Percentiles rank a stretch among this genome's conserved stretches.
Evolutionary conservation across 257 asterid genomes (phyloP).

Genomic region (Asclepias syriaca): DNA sequence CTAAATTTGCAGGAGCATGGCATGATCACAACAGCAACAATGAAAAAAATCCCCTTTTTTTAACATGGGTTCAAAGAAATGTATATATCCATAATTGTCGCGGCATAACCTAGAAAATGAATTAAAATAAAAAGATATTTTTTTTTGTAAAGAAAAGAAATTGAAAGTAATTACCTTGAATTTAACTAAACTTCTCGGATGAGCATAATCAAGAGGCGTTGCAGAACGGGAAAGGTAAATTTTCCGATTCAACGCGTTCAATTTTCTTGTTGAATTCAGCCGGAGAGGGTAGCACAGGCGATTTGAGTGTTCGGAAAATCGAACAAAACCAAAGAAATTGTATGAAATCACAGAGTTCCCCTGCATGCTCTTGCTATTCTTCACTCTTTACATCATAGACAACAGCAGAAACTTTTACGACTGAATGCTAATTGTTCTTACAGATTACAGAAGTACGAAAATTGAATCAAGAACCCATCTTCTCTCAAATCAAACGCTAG

Average conservation of each 20-base stretch:
- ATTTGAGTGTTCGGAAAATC: not conserved
- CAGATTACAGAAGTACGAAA: not conserved
- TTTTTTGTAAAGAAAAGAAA: not conserved
- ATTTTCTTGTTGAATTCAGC: not conserved
- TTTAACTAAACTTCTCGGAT: not conserved
- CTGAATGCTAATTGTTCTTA: not conserved
- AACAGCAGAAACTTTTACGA: not conserved
- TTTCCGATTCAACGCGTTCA: not conserved
- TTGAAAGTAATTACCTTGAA: not conserved
- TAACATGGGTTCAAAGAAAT: not conserved
- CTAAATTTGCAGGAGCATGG: not conserved
- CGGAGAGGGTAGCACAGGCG: not conserved
- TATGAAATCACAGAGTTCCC: slow-evolving; percentile 5
- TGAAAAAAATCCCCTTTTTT: no score
- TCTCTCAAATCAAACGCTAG: not conserved
- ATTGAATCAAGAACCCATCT: not conserved
- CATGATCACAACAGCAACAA: no score
- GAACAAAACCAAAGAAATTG: not conserved
- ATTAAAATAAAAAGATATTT: not conserved
- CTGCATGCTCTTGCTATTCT: slow-evolving; percentile 3
- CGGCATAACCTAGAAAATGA: not conserved
- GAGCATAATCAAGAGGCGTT: not conserved
- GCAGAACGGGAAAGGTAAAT: not conserved
- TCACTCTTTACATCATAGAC: not conserved
- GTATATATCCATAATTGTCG: not conserved